Percentiles rank a stretch among this genome's conserved stretches.
phyloP scores from a whole-genome alignment of 495 filamentous ascomycete genomes.

The Annulohypoxylon moriforme region DNA sequence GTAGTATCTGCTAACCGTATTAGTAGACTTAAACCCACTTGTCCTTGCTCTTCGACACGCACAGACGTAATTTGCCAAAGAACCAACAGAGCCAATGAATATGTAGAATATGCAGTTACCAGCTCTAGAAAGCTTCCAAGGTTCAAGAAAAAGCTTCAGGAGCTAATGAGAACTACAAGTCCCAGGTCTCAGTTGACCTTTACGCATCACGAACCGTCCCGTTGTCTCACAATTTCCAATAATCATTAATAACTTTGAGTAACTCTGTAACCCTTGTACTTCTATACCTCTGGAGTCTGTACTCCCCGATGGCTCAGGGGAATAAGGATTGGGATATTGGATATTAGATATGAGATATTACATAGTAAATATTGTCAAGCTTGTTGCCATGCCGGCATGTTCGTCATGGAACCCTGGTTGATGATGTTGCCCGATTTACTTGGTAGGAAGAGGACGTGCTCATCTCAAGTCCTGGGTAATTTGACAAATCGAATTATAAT shows the following conservation, averaged over 20 bases:
- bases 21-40: not conserved
- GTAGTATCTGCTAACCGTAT: not conserved
- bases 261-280: not conserved
- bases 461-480: constrained; percentile 2
- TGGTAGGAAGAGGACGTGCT: not conserved
- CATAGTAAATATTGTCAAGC: constrained; percentile 1
- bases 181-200: not conserved
- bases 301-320: constrained; percentile 3
- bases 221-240: constrained; percentile 20
- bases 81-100: constrained; percentile 17
- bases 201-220: constrained; percentile 20
- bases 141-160: constrained; percentile 3
- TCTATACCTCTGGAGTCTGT: not conserved
- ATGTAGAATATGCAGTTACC: not conserved
- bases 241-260: constrained; percentile 7
- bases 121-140: constrained; percentile 31
- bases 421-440: constrained; percentile 12
- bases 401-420: constrained; percentile 11
- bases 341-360: not conserved
- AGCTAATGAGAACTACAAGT: not conserved
- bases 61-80: constrained; percentile 13
- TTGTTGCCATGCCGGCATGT: not conserved
- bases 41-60: not conserved
- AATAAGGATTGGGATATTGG: not conserved
- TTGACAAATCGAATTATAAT: not conserved